Base-by-base conservation (phyloP, 805 yeast genomes). In the Metschnikowia lunata region DNA sequence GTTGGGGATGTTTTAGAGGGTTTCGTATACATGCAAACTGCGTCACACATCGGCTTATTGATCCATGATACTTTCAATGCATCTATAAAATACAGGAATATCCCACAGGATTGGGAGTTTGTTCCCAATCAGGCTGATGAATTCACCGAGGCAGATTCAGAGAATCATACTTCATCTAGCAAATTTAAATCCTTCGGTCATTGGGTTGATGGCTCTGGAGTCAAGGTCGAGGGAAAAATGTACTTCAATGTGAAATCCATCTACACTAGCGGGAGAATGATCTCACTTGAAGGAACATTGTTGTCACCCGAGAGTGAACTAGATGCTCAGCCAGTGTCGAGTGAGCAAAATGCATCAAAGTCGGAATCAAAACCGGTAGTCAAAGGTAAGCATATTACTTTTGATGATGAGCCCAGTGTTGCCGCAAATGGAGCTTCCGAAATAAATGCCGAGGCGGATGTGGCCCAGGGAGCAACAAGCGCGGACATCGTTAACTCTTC, bases 1-100 rank as follows among this genome's bases (percentile, higher is more conserved):
- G 71, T 80, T n/a, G 97, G 95, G 4, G 97, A 93, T 59, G 67
- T 75, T 1, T 67, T 93, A 14, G 95, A 90, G 63, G 99, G 99
- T 10, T 77, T 82, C 72, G 76, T 85, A 43, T 88, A 88, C 69
- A 82, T 91, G 79, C 97, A 91, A 69, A 83, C 96, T 3, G 96
- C 95, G 13, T 84, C 96, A 7, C 99, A 93, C 61, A 85, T 93
- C 56, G 98, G 97, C 48, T 72, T 93, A 48, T 75, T 93, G 52
- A 74, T 93, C 39, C 90, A 88, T 62, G 98, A 93, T 66, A 88
- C 95, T 1, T 93, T 93, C 71, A 93, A 93, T 66, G 97, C 97
- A 18, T 82, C 91, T 37, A 88, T 93, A 50, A 88, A 86, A 64
- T 82, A 86, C 61, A 82, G 76, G 60, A 82, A 80, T 55, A 89